Percentiles rank a stretch among this genome's conserved stretches.
These are phyloP conservation scores for Aspergillus novoparasiticus DNA, from an alignment of 2,329 filamentous ascomycete genomes.

Conservation along the genomic window DNA sequence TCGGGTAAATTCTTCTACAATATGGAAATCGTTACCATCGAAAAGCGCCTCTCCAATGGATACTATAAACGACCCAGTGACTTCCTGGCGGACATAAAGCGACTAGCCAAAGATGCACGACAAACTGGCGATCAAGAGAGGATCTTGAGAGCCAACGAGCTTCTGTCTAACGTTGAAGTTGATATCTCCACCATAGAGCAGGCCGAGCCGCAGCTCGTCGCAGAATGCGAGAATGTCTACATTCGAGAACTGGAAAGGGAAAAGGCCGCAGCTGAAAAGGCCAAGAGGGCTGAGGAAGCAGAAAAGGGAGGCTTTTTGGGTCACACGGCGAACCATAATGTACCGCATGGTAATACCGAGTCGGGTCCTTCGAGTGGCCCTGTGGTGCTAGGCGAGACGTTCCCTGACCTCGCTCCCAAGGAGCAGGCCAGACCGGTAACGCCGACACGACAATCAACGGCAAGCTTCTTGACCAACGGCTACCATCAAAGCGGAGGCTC, in stretches of 20 bases:
- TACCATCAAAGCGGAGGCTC: conserved; percentile 49
- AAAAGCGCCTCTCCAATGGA: conserved; percentile 94
- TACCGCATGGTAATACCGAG: conserved; percentile 55
- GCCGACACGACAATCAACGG: conserved; percentile 56
- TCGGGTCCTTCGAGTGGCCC: conserved; percentile 54
- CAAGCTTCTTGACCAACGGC: conserved; percentile 59
- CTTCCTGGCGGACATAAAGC: conserved; percentile 84
- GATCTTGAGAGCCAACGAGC: conserved; percentile 84
- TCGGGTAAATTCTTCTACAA: conserved; percentile 93
- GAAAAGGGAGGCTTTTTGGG: conserved; percentile 43
- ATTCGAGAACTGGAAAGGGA: conserved; percentile 70
- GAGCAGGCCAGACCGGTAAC: conserved; percentile 55
- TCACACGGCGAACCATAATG: conserved; percentile 53
- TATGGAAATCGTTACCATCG: conserved; percentile 86
- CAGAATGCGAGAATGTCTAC: conserved; percentile 82
- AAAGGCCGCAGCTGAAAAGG: conserved; percentile 63
- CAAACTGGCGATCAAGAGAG: conserved; percentile 80
- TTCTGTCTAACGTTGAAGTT: conserved; percentile 90
- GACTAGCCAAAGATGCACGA: conserved; percentile 81
- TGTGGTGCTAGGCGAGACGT: conserved; percentile 64
- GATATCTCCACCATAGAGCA: conserved; percentile 78
- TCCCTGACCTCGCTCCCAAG: conserved; percentile 57
- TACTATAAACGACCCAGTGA: conserved; percentile 91
- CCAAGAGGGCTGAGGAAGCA: conserved; percentile 41
- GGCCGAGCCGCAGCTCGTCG: conserved; percentile 62